Base-by-base conservation (phyloP, 208 protist species). In the Trypanosoma platydactyli region DNA sequence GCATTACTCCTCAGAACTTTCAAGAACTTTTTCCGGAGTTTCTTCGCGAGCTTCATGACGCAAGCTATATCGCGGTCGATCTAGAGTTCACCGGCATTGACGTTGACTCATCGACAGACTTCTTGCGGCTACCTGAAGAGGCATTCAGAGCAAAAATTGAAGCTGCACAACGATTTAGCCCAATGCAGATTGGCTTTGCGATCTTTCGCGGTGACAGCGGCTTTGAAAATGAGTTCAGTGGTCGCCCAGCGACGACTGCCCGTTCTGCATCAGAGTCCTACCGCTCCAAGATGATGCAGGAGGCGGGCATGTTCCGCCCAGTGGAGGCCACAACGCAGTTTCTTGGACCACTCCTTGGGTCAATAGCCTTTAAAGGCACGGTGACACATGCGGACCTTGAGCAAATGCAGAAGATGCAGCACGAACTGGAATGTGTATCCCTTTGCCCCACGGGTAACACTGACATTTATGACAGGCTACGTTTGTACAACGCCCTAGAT, bases 71-170 rank as follows among this genome's bases (percentile, higher is more conserved):
- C 13, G 55, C 77, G 13, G 35, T 92, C 1, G 80, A 92, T 48
- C 59, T 88, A 18, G 86, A 92, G 64, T 92, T 89, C 64, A 81
- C 73, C 12, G 86, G 86, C 20, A 83, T 88, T 51, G 71, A 83
- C 45, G 68, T 53, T 24, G 67, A 71, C 1, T 22, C 42, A 6
- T 35, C 53, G 7, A 38, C 27, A 15, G 57, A 79, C 3, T 71
- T 87, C 38, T 59, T 73, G 49, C 44, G 40, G 15, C 40, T 67
- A 11, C 80, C 83, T 0, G 30, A 61, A 15, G 71, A 78, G 48
- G 25, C 63, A 20, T 92, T 84, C 64, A 35, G 51, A 13, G 50
- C 61, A 11, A 88, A 86, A 56, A 64, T 76, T n/a, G 56, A 64
- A 30, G 41, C 42, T n/a, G 38, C 78, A 3, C 74, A 71, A 42